These are phyloP conservation scores for Akanthomyces muscarius DNA, from an alignment of 2,329 filamentous ascomycete genomes.

Conservation along the genomic window DNA sequence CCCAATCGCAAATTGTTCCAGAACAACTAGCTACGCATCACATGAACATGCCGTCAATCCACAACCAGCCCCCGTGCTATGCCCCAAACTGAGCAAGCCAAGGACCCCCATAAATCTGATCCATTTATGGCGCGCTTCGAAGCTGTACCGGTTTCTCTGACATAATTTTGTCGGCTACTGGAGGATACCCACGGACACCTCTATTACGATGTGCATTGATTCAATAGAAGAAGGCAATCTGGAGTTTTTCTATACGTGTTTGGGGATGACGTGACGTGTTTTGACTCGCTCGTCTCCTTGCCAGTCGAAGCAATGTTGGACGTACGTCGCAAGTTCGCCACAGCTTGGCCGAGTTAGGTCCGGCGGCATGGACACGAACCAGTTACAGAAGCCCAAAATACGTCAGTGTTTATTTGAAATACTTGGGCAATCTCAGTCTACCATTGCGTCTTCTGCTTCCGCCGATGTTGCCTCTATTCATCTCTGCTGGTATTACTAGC, in stretches of 20 bases:
- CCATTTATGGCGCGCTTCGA: slow-evolving; percentile 5
- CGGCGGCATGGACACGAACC: background rate
- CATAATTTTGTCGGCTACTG: slow-evolving; percentile 14
- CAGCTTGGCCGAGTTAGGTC: background rate
- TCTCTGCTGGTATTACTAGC: too few species aligned
- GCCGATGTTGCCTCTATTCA: too few species aligned
- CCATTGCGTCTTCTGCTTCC: too few species aligned
- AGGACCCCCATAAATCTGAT: background rate
- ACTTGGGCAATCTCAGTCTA: too few species aligned
- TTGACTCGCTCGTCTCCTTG: background rate
- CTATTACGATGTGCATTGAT: background rate
- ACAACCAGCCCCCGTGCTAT: background rate
- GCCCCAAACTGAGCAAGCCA: background rate
- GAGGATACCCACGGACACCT: slow-evolving; percentile 15
- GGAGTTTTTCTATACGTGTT: background rate
- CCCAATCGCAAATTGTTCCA: background rate
- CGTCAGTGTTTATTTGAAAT: background rate
- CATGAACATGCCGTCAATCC: background rate
- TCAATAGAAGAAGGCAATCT: background rate
- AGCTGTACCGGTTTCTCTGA: slow-evolving; percentile 8
- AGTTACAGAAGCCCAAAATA: too few species aligned
- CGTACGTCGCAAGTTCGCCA: background rate
- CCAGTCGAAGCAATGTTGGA: background rate
- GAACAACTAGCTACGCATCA: slow-evolving; percentile 3
- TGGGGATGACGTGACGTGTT: background rate